Percentiles rank a stretch among this genome's conserved stretches.
Evolutionary conservation across 2,329 filamentous ascomycete genomes (phyloP).

Genomic region (Anisogramma anomala): DNA sequence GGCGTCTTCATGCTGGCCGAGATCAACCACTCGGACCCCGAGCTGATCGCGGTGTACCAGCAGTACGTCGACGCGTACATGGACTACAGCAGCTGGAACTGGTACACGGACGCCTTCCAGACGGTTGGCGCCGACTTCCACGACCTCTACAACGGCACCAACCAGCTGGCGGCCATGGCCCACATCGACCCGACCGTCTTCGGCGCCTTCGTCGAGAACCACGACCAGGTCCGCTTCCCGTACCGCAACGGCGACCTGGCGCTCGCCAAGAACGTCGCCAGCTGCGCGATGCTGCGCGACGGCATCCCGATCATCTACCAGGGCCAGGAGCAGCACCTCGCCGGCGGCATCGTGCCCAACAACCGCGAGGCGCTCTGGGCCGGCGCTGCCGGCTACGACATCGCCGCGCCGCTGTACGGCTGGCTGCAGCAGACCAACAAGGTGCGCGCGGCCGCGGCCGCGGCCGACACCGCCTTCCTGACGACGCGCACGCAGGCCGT

Average conservation of each 20-base stretch:
- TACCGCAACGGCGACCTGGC: slow-evolving; percentile 34
- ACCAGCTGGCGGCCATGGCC: slow-evolving; percentile 20
- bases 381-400: slow-evolving; percentile 27
- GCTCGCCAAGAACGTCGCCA: slow-evolving; percentile 40
- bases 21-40: slow-evolving; percentile 34
- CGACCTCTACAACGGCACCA: slow-evolving; percentile 20
- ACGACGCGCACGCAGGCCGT: slow-evolving; percentile 26
- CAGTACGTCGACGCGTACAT: slow-evolving; percentile 34
- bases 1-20: slow-evolving; percentile 41
- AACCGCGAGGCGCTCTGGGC: slow-evolving; percentile 41
- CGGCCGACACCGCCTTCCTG: slow-evolving; percentile 26
- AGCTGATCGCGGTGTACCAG: slow-evolving; percentile 33
- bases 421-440: slow-evolving; percentile 36
- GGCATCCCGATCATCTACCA: slow-evolving; percentile 48
- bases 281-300: slow-evolving; percentile 41
- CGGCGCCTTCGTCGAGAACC: slow-evolving; percentile 37
- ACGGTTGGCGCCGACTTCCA: slow-evolving; percentile 19
- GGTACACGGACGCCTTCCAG: slow-evolving; percentile 19
- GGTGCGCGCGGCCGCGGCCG: slow-evolving; percentile 34
- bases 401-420: slow-evolving; percentile 28
- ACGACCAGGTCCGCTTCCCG: slow-evolving; percentile 34
- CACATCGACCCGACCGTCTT: slow-evolving; percentile 26
- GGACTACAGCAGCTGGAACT: slow-evolving; percentile 36
- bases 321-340: slow-evolving; percentile 36
- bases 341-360: slow-evolving; percentile 29